These are phyloP conservation scores for Colletotrichum agaves DNA, from an alignment of 2,329 filamentous ascomycete genomes.

Conservation along the genomic window DNA sequence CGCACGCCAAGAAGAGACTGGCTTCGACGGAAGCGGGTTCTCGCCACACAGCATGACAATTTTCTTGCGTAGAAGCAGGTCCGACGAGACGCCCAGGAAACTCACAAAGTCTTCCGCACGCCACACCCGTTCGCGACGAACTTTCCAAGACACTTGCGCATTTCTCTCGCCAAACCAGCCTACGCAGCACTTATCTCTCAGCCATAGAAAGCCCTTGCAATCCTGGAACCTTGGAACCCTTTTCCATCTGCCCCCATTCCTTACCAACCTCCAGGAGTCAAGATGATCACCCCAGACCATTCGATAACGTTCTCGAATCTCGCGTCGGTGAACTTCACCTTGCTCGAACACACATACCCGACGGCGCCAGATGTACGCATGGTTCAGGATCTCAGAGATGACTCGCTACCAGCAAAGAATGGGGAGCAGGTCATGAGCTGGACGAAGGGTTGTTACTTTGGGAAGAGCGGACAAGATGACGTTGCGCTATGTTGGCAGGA, in stretches of 20 bases:
- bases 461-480: conserved; percentile 24
- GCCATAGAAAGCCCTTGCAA: background rate
- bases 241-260: background rate
- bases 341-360: background rate
- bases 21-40: conserved; percentile 2
- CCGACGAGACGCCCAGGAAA: background rate
- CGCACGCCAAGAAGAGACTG: background rate
- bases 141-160: background rate
- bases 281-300: conserved; percentile 25
- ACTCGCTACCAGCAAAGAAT: background rate
- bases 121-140: background rate
- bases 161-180: background rate
- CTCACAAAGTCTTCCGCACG: background rate
- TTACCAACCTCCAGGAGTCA: background rate
- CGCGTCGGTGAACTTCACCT: conserved; percentile 25
- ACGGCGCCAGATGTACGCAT: conserved; percentile 15
- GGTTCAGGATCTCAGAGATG: conserved; percentile 1
- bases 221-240: background rate
- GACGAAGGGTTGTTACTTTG: conserved; percentile 32
- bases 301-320: conserved; percentile 22
- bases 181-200: background rate
- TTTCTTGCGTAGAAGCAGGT: background rate
- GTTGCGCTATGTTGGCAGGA: conserved; percentile 30
- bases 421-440: conserved; percentile 14
- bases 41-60: background rate